Evolutionary conservation across 1,139 yeast genomes (phyloP), one percentile per base, ranked within the genome.

Genomic region (Candida dubliniensis): DNA sequence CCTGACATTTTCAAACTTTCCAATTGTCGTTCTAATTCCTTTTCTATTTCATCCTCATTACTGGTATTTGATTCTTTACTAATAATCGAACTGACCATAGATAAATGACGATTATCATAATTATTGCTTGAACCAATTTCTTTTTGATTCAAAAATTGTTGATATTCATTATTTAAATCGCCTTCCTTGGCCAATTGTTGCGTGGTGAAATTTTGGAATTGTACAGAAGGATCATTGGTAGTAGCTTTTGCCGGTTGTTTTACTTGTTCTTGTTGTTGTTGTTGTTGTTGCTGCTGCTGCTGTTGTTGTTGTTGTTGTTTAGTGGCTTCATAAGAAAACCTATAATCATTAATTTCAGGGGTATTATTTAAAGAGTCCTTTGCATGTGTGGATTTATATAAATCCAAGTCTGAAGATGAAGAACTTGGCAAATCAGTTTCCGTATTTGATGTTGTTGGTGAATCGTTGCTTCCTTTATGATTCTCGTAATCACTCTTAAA

Each of bases 71-170:
- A 42, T n/a, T 41, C 49, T 49, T 70, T 72, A 11, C 76, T 70
- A 13, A 73, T 59, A 41, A 73, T 69, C 0, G 77, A 73, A 49
- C 76, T 71, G 6, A 72, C 74, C 64, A 69, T 73, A 9, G 77
- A 72, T 24, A 69, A 48, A 42, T 68, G 74, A 47, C 74, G 67
- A 14, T 38, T 23, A 2, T 31, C 35, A 10, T 18, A 9, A 7
- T 31, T 12, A n/a, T 24, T n/a, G 26, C 10, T 14, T 24, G 36
- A 10, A 2, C 13, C 13, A 13, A 25, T 39, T 26, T 35, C 27
- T 13, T 45, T 39, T 24, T 46, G 45, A 11, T 23, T 52, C 44
- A 69, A 59, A 46, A 64, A 67, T n/a, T 57, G 52, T 37, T 67
- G 65, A 46, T 66, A 68, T 38, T 70, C 73, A 18, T 49, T 55